Base-by-base conservation (phyloP, 345 rosid genomes). In the Anastatica hierochuntica region DNA sequence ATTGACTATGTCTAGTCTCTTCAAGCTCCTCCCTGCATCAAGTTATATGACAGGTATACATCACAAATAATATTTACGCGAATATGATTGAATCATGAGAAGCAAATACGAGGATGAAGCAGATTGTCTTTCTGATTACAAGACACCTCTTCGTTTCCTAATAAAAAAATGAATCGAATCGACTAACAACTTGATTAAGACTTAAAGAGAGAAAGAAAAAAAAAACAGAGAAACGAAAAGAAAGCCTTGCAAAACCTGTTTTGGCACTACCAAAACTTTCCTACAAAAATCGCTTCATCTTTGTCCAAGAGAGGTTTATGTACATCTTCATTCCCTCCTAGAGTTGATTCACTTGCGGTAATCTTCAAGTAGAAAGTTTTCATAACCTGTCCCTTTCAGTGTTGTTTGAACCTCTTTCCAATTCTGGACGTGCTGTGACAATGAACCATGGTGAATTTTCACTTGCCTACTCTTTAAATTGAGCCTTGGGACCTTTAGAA, bases 391-490 rank as follows among this genome's bases (percentile, higher is more conserved):
- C 39, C 95, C 94, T 6, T 78, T 77, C 36, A 92, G 64, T 24
- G 85, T 69, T 40, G 63, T 75, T 53, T 65, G 67, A 59, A 92
- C 84, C 36, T 92, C 85, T 3, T 68, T 79, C 95, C 95, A 88
- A 53, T 88, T 92, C 67, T 76, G 77, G 31, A 88, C 67, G 49
- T 83, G 84, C 29, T 68, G 67, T 5, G 87, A 77, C 58, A 83
- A 71, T 1, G 83, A 53, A 27, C 97, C 97, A 43, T 80, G 82
- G 72, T 92, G 99, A 72, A 92, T 92, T 71, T 83, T 92, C 57
- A 92, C 95, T 69, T 92, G 99, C 10, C 97, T 77, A 50, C 99
- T 92, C 64, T 60, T 79, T 54, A 92, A 72, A 7, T 80, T 67
- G 42, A 64, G 75, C 27, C 31, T 75, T 0, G 99, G 97, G 29